Conservation (phyloP, 2,329 filamentous ascomycete species). For the Colletotrichum sublineola region DNA sequence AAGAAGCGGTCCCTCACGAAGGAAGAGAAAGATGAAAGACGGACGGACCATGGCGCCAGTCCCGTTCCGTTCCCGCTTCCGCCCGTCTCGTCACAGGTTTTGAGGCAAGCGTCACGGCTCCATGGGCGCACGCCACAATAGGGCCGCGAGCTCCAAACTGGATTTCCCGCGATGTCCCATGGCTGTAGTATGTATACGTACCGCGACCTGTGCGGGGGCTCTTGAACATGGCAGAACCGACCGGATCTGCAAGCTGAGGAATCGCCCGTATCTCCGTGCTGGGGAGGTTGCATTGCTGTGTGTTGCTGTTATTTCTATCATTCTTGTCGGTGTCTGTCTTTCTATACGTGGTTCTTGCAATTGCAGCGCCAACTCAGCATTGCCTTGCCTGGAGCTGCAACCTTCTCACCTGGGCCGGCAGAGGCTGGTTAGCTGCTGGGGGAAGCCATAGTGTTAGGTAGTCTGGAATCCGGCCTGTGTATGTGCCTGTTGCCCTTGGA, state of each 20-base stretch:
- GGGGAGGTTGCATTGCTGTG: conserved; percentile 11
- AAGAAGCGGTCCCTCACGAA: neutral
- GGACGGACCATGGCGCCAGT: conserved; percentile 3
- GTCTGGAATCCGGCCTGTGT: conserved; percentile 3
- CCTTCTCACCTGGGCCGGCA: neutral
- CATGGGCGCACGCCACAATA: conserved; percentile 13
- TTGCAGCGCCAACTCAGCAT: conserved; percentile 30
- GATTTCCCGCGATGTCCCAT: neutral
- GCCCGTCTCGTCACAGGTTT: conserved; percentile 29
- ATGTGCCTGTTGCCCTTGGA: neutral
- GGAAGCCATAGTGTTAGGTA: neutral
- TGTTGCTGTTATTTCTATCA: neutral
- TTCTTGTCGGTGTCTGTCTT: neutral
- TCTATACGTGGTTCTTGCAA: conserved; percentile 5
- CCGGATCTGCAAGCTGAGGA: conserved; percentile 21
- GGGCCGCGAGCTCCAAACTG: conserved; percentile 11
- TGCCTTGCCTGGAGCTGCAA: neutral
- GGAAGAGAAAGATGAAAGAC: neutral
- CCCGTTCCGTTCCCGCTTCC: conserved; percentile 24
- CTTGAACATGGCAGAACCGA: neutral
- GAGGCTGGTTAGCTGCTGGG: neutral
- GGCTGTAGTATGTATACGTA: neutral
- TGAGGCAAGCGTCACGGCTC: conserved; percentile 16
- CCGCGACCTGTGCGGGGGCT: neutral
- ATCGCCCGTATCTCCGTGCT: neutral